phyloP scores from a whole-genome alignment of 139 green algal species.

The Nannochloris sp. region DNA sequence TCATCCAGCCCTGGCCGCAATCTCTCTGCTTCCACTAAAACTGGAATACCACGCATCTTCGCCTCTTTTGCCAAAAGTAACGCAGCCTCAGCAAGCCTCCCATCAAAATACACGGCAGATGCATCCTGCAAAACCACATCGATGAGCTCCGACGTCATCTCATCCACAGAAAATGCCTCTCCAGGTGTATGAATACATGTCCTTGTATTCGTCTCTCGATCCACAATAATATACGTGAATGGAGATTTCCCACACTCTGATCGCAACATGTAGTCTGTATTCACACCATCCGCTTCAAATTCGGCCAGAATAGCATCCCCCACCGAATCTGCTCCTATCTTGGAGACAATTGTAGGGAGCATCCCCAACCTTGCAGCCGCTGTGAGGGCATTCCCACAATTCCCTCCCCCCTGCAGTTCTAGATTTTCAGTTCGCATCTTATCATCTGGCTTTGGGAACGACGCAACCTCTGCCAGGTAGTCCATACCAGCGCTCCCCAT shows the following conservation, averaged over 20 bases:
- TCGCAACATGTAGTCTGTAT: slow-evolving; percentile 58
- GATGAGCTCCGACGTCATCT: slow-evolving; percentile 47
- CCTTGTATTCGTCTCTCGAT: slow-evolving; percentile 66
- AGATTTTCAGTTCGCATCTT: slow-evolving; percentile 83
- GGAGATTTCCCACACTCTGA: slow-evolving; percentile 58
- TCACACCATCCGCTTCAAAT: slow-evolving; percentile 74
- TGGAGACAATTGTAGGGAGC: slow-evolving; percentile 60
- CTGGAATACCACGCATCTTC: slow-evolving; percentile 35
- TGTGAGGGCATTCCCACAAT: slow-evolving; percentile 90
- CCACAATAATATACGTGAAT: slow-evolving; percentile 98
- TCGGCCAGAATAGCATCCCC: slow-evolving; percentile 73
- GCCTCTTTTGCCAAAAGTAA: slow-evolving; percentile 63
- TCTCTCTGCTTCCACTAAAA: slow-evolving; percentile 87
- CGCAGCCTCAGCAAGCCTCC: slow-evolving; percentile 78
- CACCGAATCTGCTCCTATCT: slow-evolving; percentile 78
- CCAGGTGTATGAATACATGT: slow-evolving; percentile 95
- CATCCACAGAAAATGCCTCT: slow-evolving; percentile 40
- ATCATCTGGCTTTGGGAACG: slow-evolving; percentile 77
- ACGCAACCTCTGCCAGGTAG: slow-evolving; percentile 76
- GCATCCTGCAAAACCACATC: slow-evolving; percentile 38
- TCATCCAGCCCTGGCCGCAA: slow-evolving; percentile 62
- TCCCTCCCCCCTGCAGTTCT: slow-evolving; percentile 86
- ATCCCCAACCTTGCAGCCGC: slow-evolving; percentile 78
- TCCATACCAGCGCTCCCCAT: slow-evolving; percentile 77
- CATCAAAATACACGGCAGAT: slow-evolving; percentile 86